Evolutionary conservation across 345 rosid genomes (phyloP), one percentile per base, ranked within the genome.

Genomic region (Gossypium longicalyx): DNA sequence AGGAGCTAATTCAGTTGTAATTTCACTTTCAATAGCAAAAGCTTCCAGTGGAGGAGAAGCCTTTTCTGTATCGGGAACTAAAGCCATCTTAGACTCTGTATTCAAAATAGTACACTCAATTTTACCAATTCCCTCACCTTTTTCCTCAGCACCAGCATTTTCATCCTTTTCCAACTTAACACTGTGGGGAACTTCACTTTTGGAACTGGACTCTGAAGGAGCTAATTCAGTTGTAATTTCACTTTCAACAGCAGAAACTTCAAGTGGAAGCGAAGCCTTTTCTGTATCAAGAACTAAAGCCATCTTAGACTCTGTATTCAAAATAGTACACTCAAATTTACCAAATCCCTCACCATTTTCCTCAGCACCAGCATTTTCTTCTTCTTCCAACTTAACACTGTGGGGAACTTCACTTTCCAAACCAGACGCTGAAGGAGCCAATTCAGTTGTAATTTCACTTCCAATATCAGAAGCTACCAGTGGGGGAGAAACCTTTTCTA

Each of bases 361-460:
- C 75, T 75, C 54, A 62, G 65, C 76, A 74, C 12, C 0, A n/a
- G 38, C 48, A 77, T 49, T 69, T 2, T 61, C 72, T 68, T 68
- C 72, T 22, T 59, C 29, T 57, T 68, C 15, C 15, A 51, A 51
- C 72, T 51, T 69, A 51, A 51, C 43, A 51, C 16, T 11, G 7
- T 51, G 23, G 44, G 72, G 27, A 15, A 47, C 41, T 51, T 71
- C 69, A 62, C 38, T 22, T 27, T 58, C 16, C 1, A 61, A 78
- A 71, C 41, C 80, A 17, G 76, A 29, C 60, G 71, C 76, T 7
- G 76, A 67, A 71, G 78, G 57, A 76, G 77, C 67, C 25, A 73
- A 49, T 65, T 13, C 62, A 67, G 44, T 75, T 43, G 4, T 53
- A 68, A 20, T 49, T 74, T 82, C 80, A 65, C 61, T 69, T 70